These are phyloP conservation scores for Neurospora sp. DNA, from an alignment of 495 filamentous ascomycete species.

Conservation along the genomic window DNA sequence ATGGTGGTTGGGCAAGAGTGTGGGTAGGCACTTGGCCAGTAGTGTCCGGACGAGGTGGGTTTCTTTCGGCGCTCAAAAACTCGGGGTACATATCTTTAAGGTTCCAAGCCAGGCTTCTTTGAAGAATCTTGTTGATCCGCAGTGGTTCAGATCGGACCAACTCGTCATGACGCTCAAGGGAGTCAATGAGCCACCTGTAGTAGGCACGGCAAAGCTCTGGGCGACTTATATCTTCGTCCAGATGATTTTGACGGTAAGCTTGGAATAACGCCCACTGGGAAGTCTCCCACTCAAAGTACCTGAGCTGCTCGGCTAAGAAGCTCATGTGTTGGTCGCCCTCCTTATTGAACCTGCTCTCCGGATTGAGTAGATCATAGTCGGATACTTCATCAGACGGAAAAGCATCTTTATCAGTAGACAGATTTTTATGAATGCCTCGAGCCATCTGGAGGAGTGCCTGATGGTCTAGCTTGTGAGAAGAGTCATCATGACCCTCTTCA, in stretches of 20 bases:
- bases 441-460: neutral
- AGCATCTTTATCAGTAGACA: neutral
- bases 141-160: neutral
- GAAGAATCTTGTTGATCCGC: neutral
- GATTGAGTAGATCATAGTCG: too few species aligned
- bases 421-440: neutral
- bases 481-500: too few species aligned
- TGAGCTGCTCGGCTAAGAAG: neutral
- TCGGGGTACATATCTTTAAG: neutral
- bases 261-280: neutral
- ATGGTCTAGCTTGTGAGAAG: neutral
- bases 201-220: neutral
- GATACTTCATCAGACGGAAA: neutral
- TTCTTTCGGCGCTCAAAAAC: neutral
- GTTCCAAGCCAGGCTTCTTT: neutral
- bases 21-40: neutral
- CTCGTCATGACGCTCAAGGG: neutral
- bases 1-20: neutral
- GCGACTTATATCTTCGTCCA: neutral
- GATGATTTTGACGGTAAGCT: neutral
- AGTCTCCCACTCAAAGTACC: neutral
- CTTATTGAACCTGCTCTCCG: too few species aligned
- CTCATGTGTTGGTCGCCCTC: neutral
- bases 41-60: neutral
- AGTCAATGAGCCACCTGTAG: neutral